Conservation (phyloP, 2,329 filamentous ascomycete species). For the Samsoniella hepiali region DNA sequence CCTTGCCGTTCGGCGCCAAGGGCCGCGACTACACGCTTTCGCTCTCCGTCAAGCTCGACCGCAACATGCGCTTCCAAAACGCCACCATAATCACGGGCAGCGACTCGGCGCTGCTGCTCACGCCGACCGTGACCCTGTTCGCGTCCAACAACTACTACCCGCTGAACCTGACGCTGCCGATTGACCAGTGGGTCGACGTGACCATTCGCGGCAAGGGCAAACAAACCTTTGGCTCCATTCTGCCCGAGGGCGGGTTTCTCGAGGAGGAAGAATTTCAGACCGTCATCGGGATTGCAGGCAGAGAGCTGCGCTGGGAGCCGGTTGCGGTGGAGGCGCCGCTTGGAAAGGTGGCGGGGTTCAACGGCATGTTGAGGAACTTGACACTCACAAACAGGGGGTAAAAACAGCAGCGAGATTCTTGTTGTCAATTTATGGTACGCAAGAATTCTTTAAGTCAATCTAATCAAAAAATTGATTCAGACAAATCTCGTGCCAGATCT, state of each 20-base stretch:
- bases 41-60: slow-evolving; percentile 36
- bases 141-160: slow-evolving; percentile 35
- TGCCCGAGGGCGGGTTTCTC: neutral
- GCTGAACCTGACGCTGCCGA: slow-evolving; percentile 33
- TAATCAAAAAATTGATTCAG: too few species aligned
- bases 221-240: slow-evolving; percentile 29
- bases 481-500: too few species aligned
- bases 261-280: slow-evolving; percentile 40
- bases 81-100: slow-evolving; percentile 39
- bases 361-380: slow-evolving; percentile 31
- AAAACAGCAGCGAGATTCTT: neutral
- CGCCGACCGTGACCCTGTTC: slow-evolving; percentile 35
- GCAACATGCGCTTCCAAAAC: slow-evolving; percentile 31
- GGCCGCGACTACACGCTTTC: slow-evolving; percentile 54
- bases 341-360: slow-evolving; percentile 33
- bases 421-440: too few species aligned
- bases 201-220: slow-evolving; percentile 31
- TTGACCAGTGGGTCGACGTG: slow-evolving; percentile 29
- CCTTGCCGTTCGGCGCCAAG: slow-evolving; percentile 49
- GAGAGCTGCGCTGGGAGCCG: slow-evolving; percentile 38
- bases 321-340: slow-evolving; percentile 47
- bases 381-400: slow-evolving; percentile 25
- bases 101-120: slow-evolving; percentile 43
- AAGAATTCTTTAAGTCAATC: neutral
- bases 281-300: slow-evolving; percentile 41